Evolutionary conservation across 371 early-diverging fungal genomes (phyloP).

Genomic region (Mucor irregularis): DNA sequence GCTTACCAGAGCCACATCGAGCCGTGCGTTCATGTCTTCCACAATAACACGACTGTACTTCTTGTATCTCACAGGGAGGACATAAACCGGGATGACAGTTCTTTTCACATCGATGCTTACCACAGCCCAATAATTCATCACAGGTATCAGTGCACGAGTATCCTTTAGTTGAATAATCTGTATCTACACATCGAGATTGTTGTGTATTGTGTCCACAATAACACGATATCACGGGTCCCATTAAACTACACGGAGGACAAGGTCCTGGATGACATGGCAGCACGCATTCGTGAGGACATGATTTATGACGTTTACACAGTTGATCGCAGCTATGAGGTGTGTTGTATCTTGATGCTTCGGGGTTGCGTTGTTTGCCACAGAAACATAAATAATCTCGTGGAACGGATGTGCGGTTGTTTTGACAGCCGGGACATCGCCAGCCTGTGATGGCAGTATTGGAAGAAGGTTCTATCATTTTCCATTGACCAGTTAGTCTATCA

Average conservation of each 20-base stretch:
- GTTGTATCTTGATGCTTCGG: slow-evolving; percentile 59
- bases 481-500: too few species aligned
- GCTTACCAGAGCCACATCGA: slow-evolving; percentile 61
- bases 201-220: slow-evolving; percentile 75
- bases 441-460: slow-evolving; percentile 35
- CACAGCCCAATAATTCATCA: slow-evolving; percentile 72
- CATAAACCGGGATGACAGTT: slow-evolving; percentile 74
- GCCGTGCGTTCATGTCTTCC: slow-evolving; percentile 60
- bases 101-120: slow-evolving; percentile 65
- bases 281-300: slow-evolving; percentile 70
- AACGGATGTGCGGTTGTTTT: slow-evolving; percentile 62
- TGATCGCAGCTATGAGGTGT: slow-evolving; percentile 89
- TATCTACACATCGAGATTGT: slow-evolving; percentile 71
- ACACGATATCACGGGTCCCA: slow-evolving; percentile 76
- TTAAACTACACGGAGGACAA: slow-evolving; percentile 85
- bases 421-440: slow-evolving; percentile 97
- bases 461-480: slow-evolving; percentile 31
- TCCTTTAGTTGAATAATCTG: slow-evolving; percentile 58
- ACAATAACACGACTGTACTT: slow-evolving; percentile 71
- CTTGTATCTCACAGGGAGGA: slow-evolving; percentile 58
- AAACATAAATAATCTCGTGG: slow-evolving; percentile 84
- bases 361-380: slow-evolving; percentile 81
- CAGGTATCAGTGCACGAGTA: slow-evolving; percentile 70
- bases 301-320: slow-evolving; percentile 65
- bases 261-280: slow-evolving; percentile 94